A percentile compares a stretch with the other conserved stretches of the same genome.
These are phyloP conservation scores for Primulina tabacum DNA, from an alignment of 257 asterid species.

Conservation along the genomic window DNA sequence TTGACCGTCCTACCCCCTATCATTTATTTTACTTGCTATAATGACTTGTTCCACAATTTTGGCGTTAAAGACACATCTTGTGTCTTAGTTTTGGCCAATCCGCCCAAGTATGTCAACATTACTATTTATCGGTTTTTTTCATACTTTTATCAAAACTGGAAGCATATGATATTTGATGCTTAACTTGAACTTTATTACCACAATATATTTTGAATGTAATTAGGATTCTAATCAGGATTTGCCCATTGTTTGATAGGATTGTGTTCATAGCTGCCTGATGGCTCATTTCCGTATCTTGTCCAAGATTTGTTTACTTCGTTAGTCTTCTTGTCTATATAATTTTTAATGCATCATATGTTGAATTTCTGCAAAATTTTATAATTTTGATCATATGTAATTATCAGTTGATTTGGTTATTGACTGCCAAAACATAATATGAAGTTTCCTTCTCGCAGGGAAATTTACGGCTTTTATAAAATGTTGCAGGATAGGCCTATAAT, in stretches of 20 bases:
- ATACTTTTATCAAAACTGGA: neutral
- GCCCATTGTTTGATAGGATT: neutral
- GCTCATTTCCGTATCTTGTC: slow-evolving; percentile 3
- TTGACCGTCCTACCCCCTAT: neutral
- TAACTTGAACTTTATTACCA: neutral
- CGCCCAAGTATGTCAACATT: neutral
- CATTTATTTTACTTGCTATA: neutral
- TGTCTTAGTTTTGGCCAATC: neutral
- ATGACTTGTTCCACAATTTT: too few relatives aligned
- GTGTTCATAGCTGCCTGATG: neutral
- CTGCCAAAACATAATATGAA: slow-evolving; percentile 10
- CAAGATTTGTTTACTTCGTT: neutral
- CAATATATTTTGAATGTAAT: too few relatives aligned
- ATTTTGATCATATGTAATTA: neutral
- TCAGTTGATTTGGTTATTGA: neutral
- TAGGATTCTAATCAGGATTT: neutral
- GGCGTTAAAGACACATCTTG: neutral
- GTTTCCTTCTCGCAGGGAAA: slow-evolving; percentile 58
- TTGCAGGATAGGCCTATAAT: slow-evolving; percentile 36
- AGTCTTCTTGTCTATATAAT: neutral
- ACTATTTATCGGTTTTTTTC: too few relatives aligned
- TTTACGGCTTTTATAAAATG: slow-evolving; percentile 44
- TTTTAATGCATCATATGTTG: neutral
- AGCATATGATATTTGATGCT: neutral
- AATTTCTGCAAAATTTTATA: slow-evolving; percentile 1